These are phyloP conservation scores for Xylaria acuta DNA, from an alignment of 495 filamentous ascomycete genomes.

Conservation along the genomic window DNA sequence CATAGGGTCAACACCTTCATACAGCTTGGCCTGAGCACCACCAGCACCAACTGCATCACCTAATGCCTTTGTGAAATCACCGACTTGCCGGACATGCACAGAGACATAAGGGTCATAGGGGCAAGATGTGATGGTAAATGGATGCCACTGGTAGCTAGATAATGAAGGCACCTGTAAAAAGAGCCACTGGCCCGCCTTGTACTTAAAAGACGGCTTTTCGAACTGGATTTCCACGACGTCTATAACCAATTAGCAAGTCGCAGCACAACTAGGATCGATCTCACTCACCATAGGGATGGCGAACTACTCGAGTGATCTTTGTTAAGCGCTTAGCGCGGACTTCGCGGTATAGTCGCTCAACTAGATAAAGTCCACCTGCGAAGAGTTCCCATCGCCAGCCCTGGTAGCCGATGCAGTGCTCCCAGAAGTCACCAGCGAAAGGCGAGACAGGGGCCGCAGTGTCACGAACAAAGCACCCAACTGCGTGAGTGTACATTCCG, in stretches of 20 bases:
- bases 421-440: conserved; percentile 83
- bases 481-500: conserved; percentile 92
- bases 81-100: conserved; percentile 93
- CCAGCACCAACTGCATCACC: conserved; percentile 94
- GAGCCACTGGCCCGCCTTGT: conserved; percentile 98
- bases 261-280: conserved; percentile 31
- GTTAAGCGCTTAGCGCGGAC: conserved; percentile 81
- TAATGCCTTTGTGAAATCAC: conserved; percentile 88
- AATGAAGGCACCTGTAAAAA: conserved; percentile 93
- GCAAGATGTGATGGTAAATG: conserved; percentile 99
- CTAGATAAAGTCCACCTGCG: conserved; percentile 83
- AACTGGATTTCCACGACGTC: conserved; percentile 98
- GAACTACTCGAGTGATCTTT: conserved; percentile 89
- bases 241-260: conserved; percentile 50
- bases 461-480: conserved; percentile 93
- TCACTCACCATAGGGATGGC: conserved; percentile 94
- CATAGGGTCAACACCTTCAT: conserved; percentile 88
- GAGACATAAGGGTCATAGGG: conserved; percentile 94
- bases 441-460: conserved; percentile 74
- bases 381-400: conserved; percentile 97
- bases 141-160: conserved; percentile 93
- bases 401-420: conserved; percentile 92
- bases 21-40: conserved; percentile 78
- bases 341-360: conserved; percentile 91
- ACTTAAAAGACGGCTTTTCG: conserved; percentile 92